phyloP scores from a whole-genome alignment of 768 basidiomycete genomes.

The Postia placenta region DNA sequence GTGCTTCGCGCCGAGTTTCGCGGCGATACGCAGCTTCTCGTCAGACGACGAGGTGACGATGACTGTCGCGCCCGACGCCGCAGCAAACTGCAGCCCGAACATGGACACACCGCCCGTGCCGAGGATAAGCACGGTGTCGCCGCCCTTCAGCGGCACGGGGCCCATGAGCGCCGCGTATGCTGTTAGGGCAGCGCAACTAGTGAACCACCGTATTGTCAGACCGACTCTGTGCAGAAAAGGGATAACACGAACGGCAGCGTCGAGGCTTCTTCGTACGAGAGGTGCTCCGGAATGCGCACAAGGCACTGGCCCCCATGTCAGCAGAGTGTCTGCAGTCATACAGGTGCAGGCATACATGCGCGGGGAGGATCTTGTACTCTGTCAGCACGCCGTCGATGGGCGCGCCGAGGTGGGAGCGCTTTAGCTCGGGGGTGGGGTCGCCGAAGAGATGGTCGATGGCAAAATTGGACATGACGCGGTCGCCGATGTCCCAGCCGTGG shows the following conservation, averaged over 20 bases:
- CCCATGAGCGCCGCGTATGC: conserved; percentile 55
- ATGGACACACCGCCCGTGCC: conserved; percentile 54
- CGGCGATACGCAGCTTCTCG: conserved; percentile 45
- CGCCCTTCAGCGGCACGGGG: conserved; percentile 43
- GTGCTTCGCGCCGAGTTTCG: conserved; percentile 43
- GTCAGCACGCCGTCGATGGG: conserved; percentile 42
- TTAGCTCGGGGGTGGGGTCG: conserved; percentile 30
- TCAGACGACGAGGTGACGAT: conserved; percentile 65
- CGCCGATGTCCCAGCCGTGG: conserved; percentile 44
- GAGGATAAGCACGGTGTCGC: conserved; percentile 48
- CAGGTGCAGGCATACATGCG: conserved; percentile 25
- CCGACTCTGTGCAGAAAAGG: not conserved
- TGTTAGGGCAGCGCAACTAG: conserved; percentile 52
- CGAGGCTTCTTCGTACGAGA: conserved; percentile 56
- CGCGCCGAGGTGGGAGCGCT: conserved; percentile 37
- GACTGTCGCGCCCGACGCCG: conserved; percentile 54
- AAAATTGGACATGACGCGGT: conserved; percentile 52
- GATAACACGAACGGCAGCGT: conserved; percentile 41
- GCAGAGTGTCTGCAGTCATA: not conserved
- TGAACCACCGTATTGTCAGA: too few relatives aligned
- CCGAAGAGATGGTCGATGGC: conserved; percentile 40
- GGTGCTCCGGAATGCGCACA: conserved; percentile 44
- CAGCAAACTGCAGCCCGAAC: conserved; percentile 56
- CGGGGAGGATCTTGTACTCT: conserved; percentile 19
- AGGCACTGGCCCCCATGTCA: conserved; percentile 21